Percentiles rank a stretch among this genome's conserved stretches.
Conservation (phyloP, 2,329 filamentous ascomycete genomes). For the Sporothrix phasma region DNA sequence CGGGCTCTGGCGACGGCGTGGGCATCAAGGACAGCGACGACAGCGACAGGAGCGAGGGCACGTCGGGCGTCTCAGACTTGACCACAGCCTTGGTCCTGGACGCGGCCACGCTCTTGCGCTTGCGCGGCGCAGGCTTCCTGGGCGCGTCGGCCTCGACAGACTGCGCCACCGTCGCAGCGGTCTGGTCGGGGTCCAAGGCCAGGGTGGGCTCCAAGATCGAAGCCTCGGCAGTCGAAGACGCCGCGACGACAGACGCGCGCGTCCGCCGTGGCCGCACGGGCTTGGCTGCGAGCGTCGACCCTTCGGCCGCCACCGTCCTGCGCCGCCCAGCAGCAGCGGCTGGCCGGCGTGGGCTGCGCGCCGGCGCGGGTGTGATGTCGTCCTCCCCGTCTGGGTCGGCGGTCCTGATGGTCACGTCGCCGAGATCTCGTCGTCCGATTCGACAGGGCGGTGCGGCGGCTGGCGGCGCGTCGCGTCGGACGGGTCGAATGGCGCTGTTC, state of each 20-base stretch:
- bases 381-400: constrained; percentile 52
- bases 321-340: constrained; percentile 24
- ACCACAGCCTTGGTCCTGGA: constrained; percentile 30
- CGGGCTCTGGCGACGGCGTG: constrained; percentile 3
- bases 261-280: constrained; percentile 36
- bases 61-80: constrained; percentile 33
- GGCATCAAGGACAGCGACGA: constrained; percentile 7
- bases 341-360: constrained; percentile 36
- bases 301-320: constrained; percentile 34
- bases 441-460: constrained; percentile 66
- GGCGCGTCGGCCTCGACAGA: constrained; percentile 26
- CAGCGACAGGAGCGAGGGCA: constrained; percentile 25
- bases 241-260: constrained; percentile 23
- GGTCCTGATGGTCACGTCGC: constrained; percentile 30
- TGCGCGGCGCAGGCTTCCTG: constrained; percentile 46
- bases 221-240: constrained; percentile 33
- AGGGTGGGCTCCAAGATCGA: constrained; percentile 50
- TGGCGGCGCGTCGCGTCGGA: constrained; percentile 37
- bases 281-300: constrained; percentile 20
- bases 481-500: constrained; percentile 30
- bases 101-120: constrained; percentile 52
- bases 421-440: constrained; percentile 66
- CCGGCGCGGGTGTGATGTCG: constrained; percentile 67
- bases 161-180: constrained; percentile 23
- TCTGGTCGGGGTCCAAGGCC: constrained; percentile 47